These are phyloP conservation scores for Saccharum officinarum DNA, from an alignment of 176 grass and related monocot species.

Conservation along the genomic window DNA sequence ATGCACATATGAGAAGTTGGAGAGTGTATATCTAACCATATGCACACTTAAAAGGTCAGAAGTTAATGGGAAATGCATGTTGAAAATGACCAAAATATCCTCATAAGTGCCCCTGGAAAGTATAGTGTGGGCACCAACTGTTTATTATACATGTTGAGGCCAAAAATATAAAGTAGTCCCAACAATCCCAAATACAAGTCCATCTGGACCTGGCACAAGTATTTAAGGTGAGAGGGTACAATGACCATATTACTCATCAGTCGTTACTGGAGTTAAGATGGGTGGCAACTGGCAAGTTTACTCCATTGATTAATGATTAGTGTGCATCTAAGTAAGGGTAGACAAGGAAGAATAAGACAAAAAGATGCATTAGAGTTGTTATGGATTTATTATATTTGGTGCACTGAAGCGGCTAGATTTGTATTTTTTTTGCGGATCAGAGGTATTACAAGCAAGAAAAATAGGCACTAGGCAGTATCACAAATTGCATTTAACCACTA, in stretches of 20 bases:
- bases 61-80: background rate
- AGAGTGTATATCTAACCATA: background rate
- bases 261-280: background rate
- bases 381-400: background rate
- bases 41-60: background rate
- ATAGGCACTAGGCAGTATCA: background rate
- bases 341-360: background rate
- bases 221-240: background rate
- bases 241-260: background rate
- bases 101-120: background rate
- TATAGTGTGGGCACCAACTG: background rate
- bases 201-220: background rate
- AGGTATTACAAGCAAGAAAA: background rate
- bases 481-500: background rate
- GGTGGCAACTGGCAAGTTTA: background rate
- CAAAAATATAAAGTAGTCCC: background rate
- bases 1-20: slow-evolving; percentile 3
- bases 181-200: background rate
- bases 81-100: slow-evolving; percentile 17
- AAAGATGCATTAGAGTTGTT: background rate
- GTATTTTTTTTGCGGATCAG: background rate
- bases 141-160: background rate
- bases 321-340: background rate
- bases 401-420: background rate
- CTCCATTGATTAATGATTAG: background rate